Percentiles rank a stretch among this genome's conserved stretches.
Conservation (phyloP, 495 filamentous ascomycete genomes). For the Lasiosphaeriaceae sp. region DNA sequence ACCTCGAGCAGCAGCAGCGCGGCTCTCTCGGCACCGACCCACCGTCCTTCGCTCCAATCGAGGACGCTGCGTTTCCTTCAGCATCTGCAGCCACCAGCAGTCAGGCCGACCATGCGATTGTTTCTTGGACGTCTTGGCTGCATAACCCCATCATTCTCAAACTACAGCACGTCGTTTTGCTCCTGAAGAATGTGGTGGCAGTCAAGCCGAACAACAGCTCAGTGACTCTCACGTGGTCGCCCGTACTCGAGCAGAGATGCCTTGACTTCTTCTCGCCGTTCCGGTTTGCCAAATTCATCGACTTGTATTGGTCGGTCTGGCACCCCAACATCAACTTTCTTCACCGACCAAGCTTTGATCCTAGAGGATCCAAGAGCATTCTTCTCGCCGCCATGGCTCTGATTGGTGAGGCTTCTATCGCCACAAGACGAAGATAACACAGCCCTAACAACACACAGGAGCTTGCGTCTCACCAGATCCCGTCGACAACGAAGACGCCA, state of each 20-base stretch:
- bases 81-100: not conserved
- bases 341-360: constrained; percentile 26
- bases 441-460: constrained; percentile 10
- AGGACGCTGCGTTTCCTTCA: constrained; percentile 3
- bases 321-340: constrained; percentile 28
- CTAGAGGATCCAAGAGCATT: constrained; percentile 15
- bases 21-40: no score
- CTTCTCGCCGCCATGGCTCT: constrained; percentile 27
- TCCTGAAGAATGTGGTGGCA: constrained; percentile 21
- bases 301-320: constrained; percentile 31
- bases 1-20: constrained; percentile 12
- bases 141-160: constrained; percentile 22
- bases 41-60: not conserved
- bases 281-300: constrained; percentile 26
- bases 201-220: constrained; percentile 23
- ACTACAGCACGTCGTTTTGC: constrained; percentile 24
- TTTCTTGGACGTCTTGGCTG: constrained; percentile 18
- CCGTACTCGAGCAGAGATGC: constrained; percentile 23
- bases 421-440: not conserved
- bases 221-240: constrained; percentile 22
- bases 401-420: constrained; percentile 16
- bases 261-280: constrained; percentile 26
- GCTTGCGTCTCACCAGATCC: constrained; percentile 29
- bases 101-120: not conserved
- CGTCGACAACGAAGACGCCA: constrained; percentile 24